Base-by-base conservation (phyloP, 2,329 filamentous ascomycete genomes). In the Ceratocystis cacaofunesta region DNA sequence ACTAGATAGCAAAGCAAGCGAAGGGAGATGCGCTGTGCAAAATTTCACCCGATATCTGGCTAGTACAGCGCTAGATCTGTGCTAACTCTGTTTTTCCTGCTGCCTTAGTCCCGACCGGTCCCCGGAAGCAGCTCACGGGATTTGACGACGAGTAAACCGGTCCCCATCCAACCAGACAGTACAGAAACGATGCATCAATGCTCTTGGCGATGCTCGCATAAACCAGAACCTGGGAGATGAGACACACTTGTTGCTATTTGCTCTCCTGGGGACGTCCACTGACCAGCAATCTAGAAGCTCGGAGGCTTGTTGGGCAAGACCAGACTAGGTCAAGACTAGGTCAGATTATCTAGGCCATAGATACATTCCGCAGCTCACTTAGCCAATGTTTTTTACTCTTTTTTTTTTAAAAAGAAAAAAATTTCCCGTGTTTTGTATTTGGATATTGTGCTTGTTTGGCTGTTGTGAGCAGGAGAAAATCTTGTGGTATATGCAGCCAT, bases 111-210 rank as follows among this genome's bases (percentile, higher is more conserved):
- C 84, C 84, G 15, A 70, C 77, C 12, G 81, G 80, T 8, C 82
- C 83, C 62, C 79, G 84, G 72, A 85, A 85, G 77, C 77, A 78
- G 69, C 70, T 86, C 69, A 79, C 76, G 57, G 84, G 82, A 67
- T 86, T 84, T 73, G 84, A 84, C 71, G 84, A 86, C 71, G 78
- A 79, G 68, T 75, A 72, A 72, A 4, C 68, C 41, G 32, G 55
- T 1, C 55, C 32, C 55, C 17, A 32, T 19, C 30, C 55, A 36
- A 30, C 25, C 22, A 41, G 36, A 41, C 36, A 25, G n/a, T 58
- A 58, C 55, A 58, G 55, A 36, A 22, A 41, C 36, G 36, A 36
- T 25, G 55, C 55, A 58, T 58, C 55, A 30, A 32, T 36, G 3
- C 28, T 30, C 32, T 36, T 58, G 8, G 25, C 55, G 55, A 58